Conservation (phyloP, 345 rosid species). For the Rhodamnia rubescens region DNA sequence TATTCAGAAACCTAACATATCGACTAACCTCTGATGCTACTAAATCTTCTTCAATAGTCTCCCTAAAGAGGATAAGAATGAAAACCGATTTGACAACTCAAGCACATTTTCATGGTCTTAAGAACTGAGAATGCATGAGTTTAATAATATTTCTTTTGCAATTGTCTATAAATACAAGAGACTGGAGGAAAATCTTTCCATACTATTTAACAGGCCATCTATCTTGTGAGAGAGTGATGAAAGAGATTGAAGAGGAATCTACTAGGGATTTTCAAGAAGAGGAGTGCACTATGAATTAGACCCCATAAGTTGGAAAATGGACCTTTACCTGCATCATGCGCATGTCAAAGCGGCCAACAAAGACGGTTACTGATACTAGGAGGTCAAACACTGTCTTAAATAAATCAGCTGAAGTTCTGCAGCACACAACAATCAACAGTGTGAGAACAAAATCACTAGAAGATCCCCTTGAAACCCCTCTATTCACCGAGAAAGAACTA, state of each 20-base stretch:
- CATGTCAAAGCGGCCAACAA: slow-evolving; percentile 99
- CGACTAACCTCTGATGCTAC: background rate
- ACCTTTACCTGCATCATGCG: slow-evolving; percentile 91
- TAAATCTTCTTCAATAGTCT: background rate
- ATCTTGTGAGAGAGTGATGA: background rate
- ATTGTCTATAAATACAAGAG: background rate
- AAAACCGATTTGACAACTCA: background rate
- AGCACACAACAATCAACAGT: slow-evolving; percentile 14
- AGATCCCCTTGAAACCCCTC: background rate
- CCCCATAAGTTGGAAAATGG: background rate
- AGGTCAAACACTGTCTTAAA: slow-evolving; percentile 96
- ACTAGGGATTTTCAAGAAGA: background rate
- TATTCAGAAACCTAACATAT: background rate
- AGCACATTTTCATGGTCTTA: background rate
- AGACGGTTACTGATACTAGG: slow-evolving; percentile 87
- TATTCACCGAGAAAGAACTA: background rate
- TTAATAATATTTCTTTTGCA: background rate
- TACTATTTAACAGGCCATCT: background rate
- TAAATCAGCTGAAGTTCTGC: slow-evolving; percentile 97
- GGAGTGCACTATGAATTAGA: background rate
- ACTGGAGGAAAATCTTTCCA: background rate
- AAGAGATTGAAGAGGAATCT: background rate
- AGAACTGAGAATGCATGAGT: background rate
- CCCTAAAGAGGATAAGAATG: background rate
- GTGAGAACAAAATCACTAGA: slow-evolving; percentile 6